Evolutionary conservation across 1,284 basidiomycete species (phyloP), one percentile per base, ranked within the genome.

Genomic region (Cerrena zonata): DNA sequence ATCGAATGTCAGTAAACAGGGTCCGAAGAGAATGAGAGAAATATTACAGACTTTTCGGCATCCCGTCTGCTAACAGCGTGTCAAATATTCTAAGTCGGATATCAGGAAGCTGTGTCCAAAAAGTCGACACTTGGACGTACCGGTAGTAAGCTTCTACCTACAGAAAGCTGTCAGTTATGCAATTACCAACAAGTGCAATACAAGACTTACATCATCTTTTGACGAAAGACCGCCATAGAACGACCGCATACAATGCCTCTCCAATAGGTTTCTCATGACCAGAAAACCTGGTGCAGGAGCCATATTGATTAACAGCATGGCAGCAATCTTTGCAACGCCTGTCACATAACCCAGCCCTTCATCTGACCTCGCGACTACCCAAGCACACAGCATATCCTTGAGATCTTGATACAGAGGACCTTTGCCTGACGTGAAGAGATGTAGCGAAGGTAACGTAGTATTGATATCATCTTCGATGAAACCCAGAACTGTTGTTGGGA

Each of bases 281-380:
- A 93, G 71, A 63, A 98, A 97, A 0, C 86, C 92, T 63, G 83
- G 82, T 34, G 84, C 79, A 11, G 79, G 69, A 0, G 90, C 73
- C 78, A 96, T 88, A 61, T 89, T 94, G 60, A 98, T 75, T 30
- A 98, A 72, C 53, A 96, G 76, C 86, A 96, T 94, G 0, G 89
- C 93, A 10, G 88, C 89, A 36, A 96, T 77, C 70, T 79, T 84
- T 25, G 85, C 78, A n/a, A 77, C 74, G 7, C 85, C 79, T 51
- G 70, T 57, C 11, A 80, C 82, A 65, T 95, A 96, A 44, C 87
- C 85, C 30, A 91, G 69, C 3, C 87, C 89, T 66, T 94, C 90
- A 56, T 95, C 94, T 25, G 87, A 87, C 30, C 94, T 80, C 36
- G 92, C 80, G 24, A 96, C 90, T 1, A 94, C 85, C 89, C 93